A percentile compares a stretch with the other conserved stretches of the same genome.
These are phyloP conservation scores for Neopestalotiopsis clavispora DNA, from an alignment of 2,329 filamentous ascomycete genomes.

Conservation along the genomic window DNA sequence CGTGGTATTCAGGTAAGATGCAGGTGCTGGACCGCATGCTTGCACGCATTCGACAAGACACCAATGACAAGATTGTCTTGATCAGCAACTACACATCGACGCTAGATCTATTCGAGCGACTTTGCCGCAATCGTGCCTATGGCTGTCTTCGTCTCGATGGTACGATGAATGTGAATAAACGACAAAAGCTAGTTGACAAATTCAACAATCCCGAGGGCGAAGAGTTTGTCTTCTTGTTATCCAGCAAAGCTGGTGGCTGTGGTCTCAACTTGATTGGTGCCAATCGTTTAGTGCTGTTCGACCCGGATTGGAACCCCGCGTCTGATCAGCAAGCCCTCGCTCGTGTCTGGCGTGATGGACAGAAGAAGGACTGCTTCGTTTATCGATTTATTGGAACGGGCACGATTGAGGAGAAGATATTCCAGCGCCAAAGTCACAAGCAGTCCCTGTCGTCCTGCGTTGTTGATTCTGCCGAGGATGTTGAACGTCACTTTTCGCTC, in stretches of 20 bases:
- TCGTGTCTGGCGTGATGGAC: conserved; percentile 97
- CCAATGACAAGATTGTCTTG: conserved; percentile 98
- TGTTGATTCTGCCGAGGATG: conserved; percentile 94
- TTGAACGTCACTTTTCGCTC: conserved; percentile 93
- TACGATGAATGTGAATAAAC: conserved; percentile 97
- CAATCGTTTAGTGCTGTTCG: conserved; percentile 86
- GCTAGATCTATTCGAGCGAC: conserved; percentile 88
- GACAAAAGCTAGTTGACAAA: conserved; percentile 94
- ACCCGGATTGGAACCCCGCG: conserved; percentile 97
- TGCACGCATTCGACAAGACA: conserved; percentile 90
- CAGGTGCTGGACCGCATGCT: conserved; percentile 98
- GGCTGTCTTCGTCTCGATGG: conserved; percentile 90
- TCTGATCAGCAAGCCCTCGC: conserved; percentile 97
- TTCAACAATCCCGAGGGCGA: conserved; percentile 92
- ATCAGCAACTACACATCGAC: conserved; percentile 99
- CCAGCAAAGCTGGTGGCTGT: conserved; percentile 94
- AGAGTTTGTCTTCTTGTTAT: conserved; percentile 95
- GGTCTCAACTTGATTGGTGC: conserved; percentile 84
- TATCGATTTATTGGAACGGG: conserved; percentile 99
- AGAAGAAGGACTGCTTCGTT: conserved; percentile 99
- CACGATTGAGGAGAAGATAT: conserved; percentile 99
- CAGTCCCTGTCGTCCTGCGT: conserved; percentile 96
- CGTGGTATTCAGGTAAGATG: conserved; percentile 99
- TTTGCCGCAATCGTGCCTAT: conserved; percentile 85
- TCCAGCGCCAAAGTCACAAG: conserved; percentile 97